A percentile compares a stretch with the other conserved stretches of the same genome.
Evolutionary conservation across 495 filamentous ascomycete species (phyloP).

Genomic region (Pyrenopolyporus hunteri): DNA sequence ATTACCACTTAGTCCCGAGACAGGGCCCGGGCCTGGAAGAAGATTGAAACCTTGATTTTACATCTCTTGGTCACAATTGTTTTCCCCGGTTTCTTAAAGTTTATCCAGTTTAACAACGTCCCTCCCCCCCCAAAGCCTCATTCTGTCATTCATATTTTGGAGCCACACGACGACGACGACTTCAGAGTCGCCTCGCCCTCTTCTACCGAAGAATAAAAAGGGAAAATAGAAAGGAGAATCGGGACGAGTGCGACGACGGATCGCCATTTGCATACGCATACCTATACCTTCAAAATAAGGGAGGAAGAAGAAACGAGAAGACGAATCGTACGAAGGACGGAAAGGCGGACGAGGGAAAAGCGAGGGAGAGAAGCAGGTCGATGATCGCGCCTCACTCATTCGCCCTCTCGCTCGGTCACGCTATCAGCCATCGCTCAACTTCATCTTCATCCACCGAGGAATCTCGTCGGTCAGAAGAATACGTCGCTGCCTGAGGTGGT

Average conservation of each 20-base stretch:
- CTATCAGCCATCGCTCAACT: slow-evolving; percentile 8
- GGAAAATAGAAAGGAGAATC: no score
- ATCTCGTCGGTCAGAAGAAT: slow-evolving; percentile 4
- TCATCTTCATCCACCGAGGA: slow-evolving; percentile 10
- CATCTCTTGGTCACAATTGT: slow-evolving; percentile 22
- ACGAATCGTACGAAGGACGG: not conserved
- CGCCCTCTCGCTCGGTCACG: slow-evolving; percentile 11
- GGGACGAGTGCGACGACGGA: slow-evolving; percentile 9
- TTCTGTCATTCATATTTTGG: slow-evolving; percentile 14
- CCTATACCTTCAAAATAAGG: not conserved
- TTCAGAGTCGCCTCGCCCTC: slow-evolving; percentile 5
- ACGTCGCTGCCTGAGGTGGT: slow-evolving; percentile 27
- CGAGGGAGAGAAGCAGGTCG: not conserved
- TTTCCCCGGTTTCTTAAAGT: slow-evolving; percentile 8
- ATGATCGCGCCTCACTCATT: slow-evolving; percentile 18
- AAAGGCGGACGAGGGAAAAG: not conserved
- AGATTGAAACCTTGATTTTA: slow-evolving; percentile 34
- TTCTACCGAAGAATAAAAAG: not conserved
- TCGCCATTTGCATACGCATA: no score
- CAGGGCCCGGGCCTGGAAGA: slow-evolving; percentile 20
- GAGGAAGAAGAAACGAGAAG: not conserved
- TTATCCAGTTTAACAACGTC: not conserved
- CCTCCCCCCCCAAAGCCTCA: slow-evolving; percentile 19
- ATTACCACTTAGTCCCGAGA: slow-evolving; percentile 26
- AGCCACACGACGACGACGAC: not conserved